Base-by-base conservation (phyloP, 768 basidiomycete species). In the Amanita pallidorosea region DNA sequence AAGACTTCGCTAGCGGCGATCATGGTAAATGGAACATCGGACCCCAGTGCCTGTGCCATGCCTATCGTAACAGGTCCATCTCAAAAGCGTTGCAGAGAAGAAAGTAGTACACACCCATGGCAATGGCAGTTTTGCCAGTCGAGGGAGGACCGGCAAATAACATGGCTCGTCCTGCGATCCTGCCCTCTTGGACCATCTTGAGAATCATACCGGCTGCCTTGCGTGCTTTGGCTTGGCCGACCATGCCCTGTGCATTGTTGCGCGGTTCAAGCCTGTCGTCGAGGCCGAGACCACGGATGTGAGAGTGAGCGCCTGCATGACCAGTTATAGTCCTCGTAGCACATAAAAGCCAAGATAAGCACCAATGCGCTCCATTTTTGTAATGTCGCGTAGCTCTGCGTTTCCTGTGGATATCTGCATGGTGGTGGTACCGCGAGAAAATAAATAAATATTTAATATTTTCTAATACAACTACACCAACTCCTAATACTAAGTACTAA, bases 1-100 rank as follows among this genome's bases (percentile, higher is more conserved):
- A 95, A 98, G 53, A 99, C 94, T 67, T 99, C 96, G 71, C 90
- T 93, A 18, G 85, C 96, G 13, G 93, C 90, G 60, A 99, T 92
- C 82, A 91, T 93, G 40, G 57, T 97, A 65, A 98, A 99, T 0
- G 96, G 96, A 1, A 98, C 95, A 60, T 97, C 96, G 8, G 85
- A 60, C 0, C 96, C 98, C 95, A 60, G 33, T 33, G 33, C 13
- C 13, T 33, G 33, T 33, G 33, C 33, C 33, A 33, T 33, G 1
- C 33, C 33, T 33, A 13, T 13, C 33, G 33, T 96, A 49, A 89
- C 94, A 92, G 50, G 15, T 25, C 37, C 29, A 38, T 15, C 25
- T 12, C 17, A 15, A 15, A 20, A 15, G 8, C 15, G 7, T 9
- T 4, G n/a, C 54, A 50, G 36, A 29, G 29, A 38, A 3, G 8